Evolutionary conservation across 2,329 filamentous ascomycete genomes (phyloP).

Genomic region (Claviceps citrina): DNA sequence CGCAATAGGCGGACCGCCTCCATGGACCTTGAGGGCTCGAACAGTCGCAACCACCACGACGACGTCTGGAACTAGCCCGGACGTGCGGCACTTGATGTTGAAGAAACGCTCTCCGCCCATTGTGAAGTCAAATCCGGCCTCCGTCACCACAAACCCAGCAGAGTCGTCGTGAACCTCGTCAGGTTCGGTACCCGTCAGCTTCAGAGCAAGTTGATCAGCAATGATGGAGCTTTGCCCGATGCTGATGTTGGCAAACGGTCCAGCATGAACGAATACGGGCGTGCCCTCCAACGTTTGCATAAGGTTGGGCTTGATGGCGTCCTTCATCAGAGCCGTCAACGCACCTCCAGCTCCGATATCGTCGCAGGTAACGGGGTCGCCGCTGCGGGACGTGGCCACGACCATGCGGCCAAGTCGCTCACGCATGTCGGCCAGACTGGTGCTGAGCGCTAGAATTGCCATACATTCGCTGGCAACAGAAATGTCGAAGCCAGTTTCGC

Average conservation of each 20-base stretch:
- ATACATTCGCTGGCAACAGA: slow-evolving; percentile 96
- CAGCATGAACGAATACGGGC: slow-evolving; percentile 92
- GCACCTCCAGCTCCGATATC: slow-evolving; percentile 88
- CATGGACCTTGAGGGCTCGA: slow-evolving; percentile 90
- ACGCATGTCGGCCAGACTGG: slow-evolving; percentile 72
- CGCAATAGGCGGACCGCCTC: slow-evolving; percentile 83
- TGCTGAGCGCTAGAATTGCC: slow-evolving; percentile 92
- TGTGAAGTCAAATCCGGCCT: slow-evolving; percentile 97
- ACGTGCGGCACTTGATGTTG: slow-evolving; percentile 98
- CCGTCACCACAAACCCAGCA: slow-evolving; percentile 86
- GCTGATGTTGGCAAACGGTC: slow-evolving; percentile 95
- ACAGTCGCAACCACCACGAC: slow-evolving; percentile 94
- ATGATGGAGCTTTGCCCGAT: slow-evolving; percentile 93
- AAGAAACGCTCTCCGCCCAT: slow-evolving; percentile 99
- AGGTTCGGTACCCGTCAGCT: slow-evolving; percentile 84
- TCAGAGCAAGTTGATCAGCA: slow-evolving; percentile 87
- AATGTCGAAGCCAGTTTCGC: slow-evolving; percentile 92
- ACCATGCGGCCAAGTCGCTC: slow-evolving; percentile 93
- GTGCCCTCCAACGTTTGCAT: slow-evolving; percentile 98
- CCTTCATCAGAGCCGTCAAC: slow-evolving; percentile 86
- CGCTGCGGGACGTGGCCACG: slow-evolving; percentile 67
- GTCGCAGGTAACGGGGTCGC: slow-evolving; percentile 89
- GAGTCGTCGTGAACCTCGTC: slow-evolving; percentile 74
- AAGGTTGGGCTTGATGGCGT: slow-evolving; percentile 95
- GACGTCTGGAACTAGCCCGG: slow-evolving; percentile 79